Evolutionary conservation across 306 rosid species (phyloP).

Genomic region (Trifolium subterraneum): DNA sequence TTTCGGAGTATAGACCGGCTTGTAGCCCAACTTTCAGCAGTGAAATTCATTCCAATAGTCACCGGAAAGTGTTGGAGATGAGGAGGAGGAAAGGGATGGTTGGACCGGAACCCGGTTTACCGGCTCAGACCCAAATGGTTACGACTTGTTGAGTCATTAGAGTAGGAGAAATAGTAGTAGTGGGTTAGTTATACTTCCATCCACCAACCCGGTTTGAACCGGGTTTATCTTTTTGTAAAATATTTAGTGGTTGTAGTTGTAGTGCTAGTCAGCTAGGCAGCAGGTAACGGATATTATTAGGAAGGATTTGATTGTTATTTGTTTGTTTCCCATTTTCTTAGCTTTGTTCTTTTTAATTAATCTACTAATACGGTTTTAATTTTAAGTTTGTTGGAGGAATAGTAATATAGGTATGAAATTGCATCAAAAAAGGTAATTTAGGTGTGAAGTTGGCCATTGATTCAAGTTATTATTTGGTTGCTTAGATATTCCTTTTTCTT

Average conservation of each 20-base stretch:
- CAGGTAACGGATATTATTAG: conserved; percentile 43
- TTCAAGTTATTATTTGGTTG: not conserved
- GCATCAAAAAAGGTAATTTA: not conserved
- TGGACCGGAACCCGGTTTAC: conserved; percentile 51
- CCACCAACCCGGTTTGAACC: conserved; percentile 43
- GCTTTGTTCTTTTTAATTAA: conserved; percentile 32
- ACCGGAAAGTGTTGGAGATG: conserved; percentile 88
- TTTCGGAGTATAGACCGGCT: conserved; percentile 95
- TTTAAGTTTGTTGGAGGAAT: conserved; percentile 7
- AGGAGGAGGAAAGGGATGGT: conserved; percentile 64
- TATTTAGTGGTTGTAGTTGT: conserved; percentile 33
- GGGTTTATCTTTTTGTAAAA: conserved; percentile 44
- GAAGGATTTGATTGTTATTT: conserved; percentile 48
- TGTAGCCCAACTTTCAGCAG: conserved; percentile 82
- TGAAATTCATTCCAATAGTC: conserved; percentile 83
- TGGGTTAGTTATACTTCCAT: conserved; percentile 32
- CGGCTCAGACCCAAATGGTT: conserved; percentile 49
- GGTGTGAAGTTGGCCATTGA: not conserved
- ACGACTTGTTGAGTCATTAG: conserved; percentile 52
- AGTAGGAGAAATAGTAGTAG: conserved; percentile 3
- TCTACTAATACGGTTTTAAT: conserved; percentile 34
- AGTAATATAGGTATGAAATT: conserved; percentile 2
- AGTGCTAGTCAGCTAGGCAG: conserved; percentile 38
- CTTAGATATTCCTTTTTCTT: not conserved
- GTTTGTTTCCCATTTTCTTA: conserved; percentile 37